phyloP scores from a whole-genome alignment of 2,329 filamentous ascomycete genomes.

The Aspergillus hiratsukae region DNA sequence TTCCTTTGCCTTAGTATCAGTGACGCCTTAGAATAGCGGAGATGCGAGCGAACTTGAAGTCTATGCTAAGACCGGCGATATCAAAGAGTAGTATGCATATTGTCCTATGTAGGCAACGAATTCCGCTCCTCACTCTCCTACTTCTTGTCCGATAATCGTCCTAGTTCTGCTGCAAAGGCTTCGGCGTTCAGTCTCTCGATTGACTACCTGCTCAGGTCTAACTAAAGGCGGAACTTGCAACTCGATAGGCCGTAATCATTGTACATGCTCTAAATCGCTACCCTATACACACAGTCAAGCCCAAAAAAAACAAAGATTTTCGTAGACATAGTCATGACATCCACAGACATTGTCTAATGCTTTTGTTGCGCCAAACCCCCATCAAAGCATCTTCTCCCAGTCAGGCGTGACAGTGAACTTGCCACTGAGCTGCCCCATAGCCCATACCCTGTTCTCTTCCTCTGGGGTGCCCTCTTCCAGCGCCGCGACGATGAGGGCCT shows the following conservation, averaged over 20 bases:
- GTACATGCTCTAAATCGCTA: neutral
- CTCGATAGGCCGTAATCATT: neutral
- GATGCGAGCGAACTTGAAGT: no score
- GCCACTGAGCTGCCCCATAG: constrained; percentile 59
- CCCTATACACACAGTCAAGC: neutral
- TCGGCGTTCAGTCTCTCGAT: no score
- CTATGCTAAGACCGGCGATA: no score
- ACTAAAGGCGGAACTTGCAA: neutral
- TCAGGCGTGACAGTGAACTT: constrained; percentile 62
- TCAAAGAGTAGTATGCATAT: no score
- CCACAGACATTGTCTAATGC: neutral
- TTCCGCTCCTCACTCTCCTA: no score
- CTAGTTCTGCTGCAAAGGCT: neutral
- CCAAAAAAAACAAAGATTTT: neutral
- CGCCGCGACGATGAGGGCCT: constrained; percentile 47
- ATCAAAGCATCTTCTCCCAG: constrained; percentile 49
- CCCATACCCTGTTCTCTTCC: constrained; percentile 44
- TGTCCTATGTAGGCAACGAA: no score
- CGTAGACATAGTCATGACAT: neutral
- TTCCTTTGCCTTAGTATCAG: no score
- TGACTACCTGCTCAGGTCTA: neutral
- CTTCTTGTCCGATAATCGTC: no score
- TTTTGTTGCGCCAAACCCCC: neutral
- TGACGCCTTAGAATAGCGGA: no score
- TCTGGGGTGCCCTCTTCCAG: constrained; percentile 21